phyloP scores from a whole-genome alignment of 1,284 basidiomycete species.

The Jaminaea rosea region DNA sequence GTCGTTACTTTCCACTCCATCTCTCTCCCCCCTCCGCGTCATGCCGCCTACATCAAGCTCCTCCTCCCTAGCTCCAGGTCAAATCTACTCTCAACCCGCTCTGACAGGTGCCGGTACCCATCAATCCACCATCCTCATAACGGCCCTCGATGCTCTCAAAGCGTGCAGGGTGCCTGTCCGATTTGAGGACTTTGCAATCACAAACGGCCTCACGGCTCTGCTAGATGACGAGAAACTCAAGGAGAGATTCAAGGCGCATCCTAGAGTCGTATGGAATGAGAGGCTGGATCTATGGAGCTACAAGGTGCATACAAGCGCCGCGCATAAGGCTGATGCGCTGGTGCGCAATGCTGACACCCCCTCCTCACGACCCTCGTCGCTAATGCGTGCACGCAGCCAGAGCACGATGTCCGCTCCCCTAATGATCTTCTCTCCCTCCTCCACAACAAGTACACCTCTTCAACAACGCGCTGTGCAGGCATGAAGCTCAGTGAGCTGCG shows the following conservation, averaged over 20 bases:
- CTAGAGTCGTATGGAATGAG: constrained; percentile 66
- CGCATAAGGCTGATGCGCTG: too few relatives aligned
- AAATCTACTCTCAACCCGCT: constrained; percentile 71
- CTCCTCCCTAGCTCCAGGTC: neutral
- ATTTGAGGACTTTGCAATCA: constrained; percentile 70
- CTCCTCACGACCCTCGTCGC: too few relatives aligned
- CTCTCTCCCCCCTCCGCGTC: too few relatives aligned
- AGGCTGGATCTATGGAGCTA: constrained; percentile 71
- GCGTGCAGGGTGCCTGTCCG: constrained; percentile 60
- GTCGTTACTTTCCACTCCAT: too few relatives aligned
- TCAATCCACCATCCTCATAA: constrained; percentile 75
- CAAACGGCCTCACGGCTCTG: constrained; percentile 59
- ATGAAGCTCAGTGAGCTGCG: constrained; percentile 74
- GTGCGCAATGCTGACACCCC: too few relatives aligned
- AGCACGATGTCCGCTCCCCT: constrained; percentile 74
- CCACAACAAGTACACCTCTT: constrained; percentile 22
- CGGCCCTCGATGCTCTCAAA: constrained; percentile 72
- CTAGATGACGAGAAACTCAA: constrained; percentile 64
- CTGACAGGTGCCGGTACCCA: constrained; percentile 71
- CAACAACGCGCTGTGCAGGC: constrained; percentile 49
- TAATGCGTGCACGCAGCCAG: constrained; percentile 62
- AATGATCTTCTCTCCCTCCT: constrained; percentile 71
- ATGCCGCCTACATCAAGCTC: neutral
- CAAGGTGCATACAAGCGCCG: constrained; percentile 59
- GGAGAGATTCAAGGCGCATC: constrained; percentile 69